A percentile compares a stretch with the other conserved stretches of the same genome.
Evolutionary conservation across 768 basidiomycete genomes (phyloP).

Genomic region (Serendipita sp.): DNA sequence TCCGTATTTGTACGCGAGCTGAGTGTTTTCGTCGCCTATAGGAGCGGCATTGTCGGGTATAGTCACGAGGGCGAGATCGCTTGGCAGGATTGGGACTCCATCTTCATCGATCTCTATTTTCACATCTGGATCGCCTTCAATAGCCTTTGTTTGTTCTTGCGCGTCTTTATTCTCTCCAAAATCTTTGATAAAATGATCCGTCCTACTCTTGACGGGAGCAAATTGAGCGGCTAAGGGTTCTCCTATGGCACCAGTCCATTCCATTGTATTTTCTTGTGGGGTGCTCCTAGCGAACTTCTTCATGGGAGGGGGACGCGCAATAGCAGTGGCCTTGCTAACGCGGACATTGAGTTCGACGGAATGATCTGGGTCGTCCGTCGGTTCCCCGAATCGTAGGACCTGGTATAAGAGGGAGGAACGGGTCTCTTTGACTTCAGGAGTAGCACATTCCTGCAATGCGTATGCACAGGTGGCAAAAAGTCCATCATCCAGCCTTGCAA

Average conservation of each 20-base stretch:
- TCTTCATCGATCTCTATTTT: slow-evolving; percentile 18
- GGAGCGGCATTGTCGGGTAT: slow-evolving; percentile 8
- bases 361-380: slow-evolving; percentile 46
- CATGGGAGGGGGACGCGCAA: slow-evolving; percentile 53
- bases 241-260: background rate
- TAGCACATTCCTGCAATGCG: slow-evolving; percentile 43
- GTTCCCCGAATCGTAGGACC: slow-evolving; percentile 64
- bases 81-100: slow-evolving; percentile 20
- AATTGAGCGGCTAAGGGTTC: background rate
- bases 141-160: slow-evolving; percentile 15
- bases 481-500: slow-evolving; percentile 29
- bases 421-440: slow-evolving; percentile 48
- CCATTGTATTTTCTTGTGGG: background rate
- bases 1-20: slow-evolving; percentile 79
- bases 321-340: slow-evolving; percentile 64
- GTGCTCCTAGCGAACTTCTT: slow-evolving; percentile 44
- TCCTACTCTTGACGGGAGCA: background rate
- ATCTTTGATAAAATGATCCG: slow-evolving; percentile 1
- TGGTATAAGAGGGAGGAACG: slow-evolving; percentile 53
- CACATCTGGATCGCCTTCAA: slow-evolving; percentile 21
- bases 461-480: slow-evolving; percentile 47
- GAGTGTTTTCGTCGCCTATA: slow-evolving; percentile 61
- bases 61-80: slow-evolving; percentile 17
- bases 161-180: background rate
- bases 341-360: slow-evolving; percentile 61